Percentiles rank a stretch among this genome's conserved stretches.
These are phyloP conservation scores for Botrytis medusae DNA, from an alignment of 2,329 filamentous ascomycete genomes.

Conservation along the genomic window DNA sequence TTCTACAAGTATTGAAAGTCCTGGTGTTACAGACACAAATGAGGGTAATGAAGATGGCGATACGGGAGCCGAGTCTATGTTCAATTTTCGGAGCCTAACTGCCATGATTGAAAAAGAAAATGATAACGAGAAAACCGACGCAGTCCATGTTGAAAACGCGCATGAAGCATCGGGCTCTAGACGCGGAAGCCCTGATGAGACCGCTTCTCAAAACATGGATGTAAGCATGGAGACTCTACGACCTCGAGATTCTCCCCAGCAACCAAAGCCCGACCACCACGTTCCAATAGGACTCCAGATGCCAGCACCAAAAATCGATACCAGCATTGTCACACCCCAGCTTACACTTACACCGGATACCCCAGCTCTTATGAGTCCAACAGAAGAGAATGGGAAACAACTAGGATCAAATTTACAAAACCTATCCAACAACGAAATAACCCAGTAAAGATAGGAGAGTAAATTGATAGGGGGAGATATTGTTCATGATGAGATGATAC, in stretches of 20 bases:
- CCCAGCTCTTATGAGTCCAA: conserved; percentile 25
- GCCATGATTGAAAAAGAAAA: conserved; percentile 75
- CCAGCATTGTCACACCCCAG: conserved; percentile 32
- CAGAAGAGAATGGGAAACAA: conserved; percentile 35
- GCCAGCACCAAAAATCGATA: conserved; percentile 24
- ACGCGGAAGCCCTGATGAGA: conserved; percentile 21
- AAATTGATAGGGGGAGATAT: not conserved
- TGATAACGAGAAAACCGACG: conserved; percentile 34
- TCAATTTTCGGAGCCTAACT: conserved; percentile 86
- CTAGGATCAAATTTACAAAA: conserved; percentile 27
- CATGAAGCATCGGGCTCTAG: conserved; percentile 27
- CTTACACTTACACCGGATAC: conserved; percentile 38
- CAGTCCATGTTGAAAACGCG: conserved; percentile 36
- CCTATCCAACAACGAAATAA: conserved; percentile 4
- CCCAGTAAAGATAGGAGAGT: not conserved
- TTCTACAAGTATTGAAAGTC: conserved; percentile 49
- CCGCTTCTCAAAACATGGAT: conserved; percentile 26
- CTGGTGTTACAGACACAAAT: conserved; percentile 56
- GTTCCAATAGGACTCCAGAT: not conserved
- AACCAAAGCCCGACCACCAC: not conserved
- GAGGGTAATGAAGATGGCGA: conserved; percentile 49
- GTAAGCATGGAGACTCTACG: conserved; percentile 37
- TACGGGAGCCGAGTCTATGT: conserved; percentile 70
- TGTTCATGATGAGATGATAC: not conserved
- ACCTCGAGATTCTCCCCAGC: conserved; percentile 18